Conservation (phyloP, 768 basidiomycete genomes). For the Porpolomopsis calyptriformis region DNA sequence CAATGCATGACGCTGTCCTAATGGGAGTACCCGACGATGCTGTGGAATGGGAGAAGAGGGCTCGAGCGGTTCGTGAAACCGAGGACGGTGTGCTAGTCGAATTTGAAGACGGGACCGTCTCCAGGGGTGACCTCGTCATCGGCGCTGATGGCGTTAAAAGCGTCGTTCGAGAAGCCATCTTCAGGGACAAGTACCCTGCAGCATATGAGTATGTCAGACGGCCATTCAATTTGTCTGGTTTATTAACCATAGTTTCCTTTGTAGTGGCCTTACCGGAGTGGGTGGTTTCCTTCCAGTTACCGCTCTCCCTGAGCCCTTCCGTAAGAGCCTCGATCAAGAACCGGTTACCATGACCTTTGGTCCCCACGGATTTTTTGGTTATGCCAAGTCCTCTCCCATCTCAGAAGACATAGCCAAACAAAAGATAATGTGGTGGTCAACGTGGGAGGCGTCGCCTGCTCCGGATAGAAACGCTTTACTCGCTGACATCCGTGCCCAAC, state of each 20-base stretch:
- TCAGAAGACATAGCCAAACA: slow-evolving; percentile 1
- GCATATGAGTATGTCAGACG: slow-evolving; percentile 19
- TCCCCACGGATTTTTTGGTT: slow-evolving; percentile 29
- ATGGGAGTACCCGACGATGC: slow-evolving; percentile 19
- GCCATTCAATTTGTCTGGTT: neutral
- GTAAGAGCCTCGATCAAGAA: slow-evolving; percentile 19
- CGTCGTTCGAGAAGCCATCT: slow-evolving; percentile 23
- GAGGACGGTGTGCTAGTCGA: slow-evolving; percentile 17
- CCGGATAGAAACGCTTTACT: slow-evolving; percentile 19
- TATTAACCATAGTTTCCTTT: neutral
- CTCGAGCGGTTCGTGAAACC: slow-evolving; percentile 19
- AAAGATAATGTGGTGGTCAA: slow-evolving; percentile 32
- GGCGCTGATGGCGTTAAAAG: slow-evolving; percentile 33
- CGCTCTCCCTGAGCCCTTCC: slow-evolving; percentile 18
- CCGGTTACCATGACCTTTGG: slow-evolving; percentile 31
- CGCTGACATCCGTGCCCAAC: slow-evolving; percentile 17
- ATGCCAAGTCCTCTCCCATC: slow-evolving; percentile 15
- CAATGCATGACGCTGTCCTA: slow-evolving; percentile 26
- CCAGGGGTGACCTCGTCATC: slow-evolving; percentile 27
- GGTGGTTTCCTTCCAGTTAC: slow-evolving; percentile 29
- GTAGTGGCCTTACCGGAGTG: slow-evolving; percentile 27
- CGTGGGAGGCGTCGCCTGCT: slow-evolving; percentile 23
- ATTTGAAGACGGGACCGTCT: slow-evolving; percentile 23
- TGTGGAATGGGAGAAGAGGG: slow-evolving; percentile 23
- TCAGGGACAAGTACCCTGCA: slow-evolving; percentile 19